These are phyloP conservation scores for Santalum album DNA, from an alignment of 164 flowering plant genomes.

Conservation along the genomic window DNA sequence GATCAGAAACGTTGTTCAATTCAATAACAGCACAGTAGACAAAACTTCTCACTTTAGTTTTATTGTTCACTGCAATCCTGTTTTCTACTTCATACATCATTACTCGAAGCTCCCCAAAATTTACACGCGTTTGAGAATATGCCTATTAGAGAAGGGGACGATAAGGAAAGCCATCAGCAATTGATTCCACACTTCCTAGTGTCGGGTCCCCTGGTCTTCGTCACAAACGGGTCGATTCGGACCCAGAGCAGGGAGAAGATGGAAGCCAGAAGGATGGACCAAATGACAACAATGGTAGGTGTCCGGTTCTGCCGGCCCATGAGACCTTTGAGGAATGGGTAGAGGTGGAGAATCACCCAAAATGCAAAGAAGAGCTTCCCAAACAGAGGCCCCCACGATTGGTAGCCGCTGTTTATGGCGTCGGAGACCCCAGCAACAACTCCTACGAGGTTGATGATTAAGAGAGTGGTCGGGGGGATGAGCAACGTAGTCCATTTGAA, in stretches of 20 bases:
- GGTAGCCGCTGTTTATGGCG: conserved; percentile 80
- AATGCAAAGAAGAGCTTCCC: conserved; percentile 84
- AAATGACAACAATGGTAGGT: conserved; percentile 79
- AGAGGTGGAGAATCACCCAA: conserved; percentile 83
- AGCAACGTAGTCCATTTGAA: conserved; percentile 84
- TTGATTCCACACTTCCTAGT: conserved; percentile 70
- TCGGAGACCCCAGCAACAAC: conserved; percentile 89
- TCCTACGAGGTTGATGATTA: conserved; percentile 74
- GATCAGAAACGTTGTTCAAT: too few species aligned
- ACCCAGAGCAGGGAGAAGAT: conserved; percentile 93
- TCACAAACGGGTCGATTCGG: conserved; percentile 72
- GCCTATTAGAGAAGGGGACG: neutral
- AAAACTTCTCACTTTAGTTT: too few species aligned
- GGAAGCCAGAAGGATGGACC: conserved; percentile 83
- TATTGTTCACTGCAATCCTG: conserved; percentile 10
- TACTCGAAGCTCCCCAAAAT: conserved; percentile 4
- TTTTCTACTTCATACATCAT: conserved; percentile 10
- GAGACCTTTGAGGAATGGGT: conserved; percentile 88
- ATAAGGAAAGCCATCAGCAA: conserved; percentile 31
- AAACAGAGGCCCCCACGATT: conserved; percentile 77
- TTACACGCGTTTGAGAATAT: conserved; percentile 6
- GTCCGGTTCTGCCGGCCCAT: conserved; percentile 89
- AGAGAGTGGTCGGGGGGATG: conserved; percentile 78
- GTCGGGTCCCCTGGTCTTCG: conserved; percentile 78
- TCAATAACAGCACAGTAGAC: too few species aligned